These are phyloP conservation scores for Starmerella roubikii DNA, from an alignment of 805 yeast genomes.

Conservation along the genomic window DNA sequence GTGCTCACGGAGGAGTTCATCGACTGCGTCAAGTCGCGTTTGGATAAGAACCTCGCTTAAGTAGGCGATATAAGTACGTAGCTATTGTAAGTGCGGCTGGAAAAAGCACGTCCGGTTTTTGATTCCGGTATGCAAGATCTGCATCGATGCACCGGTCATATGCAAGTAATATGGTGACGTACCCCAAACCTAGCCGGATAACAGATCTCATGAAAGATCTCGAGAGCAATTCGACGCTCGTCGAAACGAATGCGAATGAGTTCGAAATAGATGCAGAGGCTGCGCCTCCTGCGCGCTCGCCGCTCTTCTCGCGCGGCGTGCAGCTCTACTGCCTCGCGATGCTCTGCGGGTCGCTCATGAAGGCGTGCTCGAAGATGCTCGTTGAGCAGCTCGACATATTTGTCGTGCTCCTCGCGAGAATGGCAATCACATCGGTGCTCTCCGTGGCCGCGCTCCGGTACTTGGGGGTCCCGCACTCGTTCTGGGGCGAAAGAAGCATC, in stretches of 20 bases:
- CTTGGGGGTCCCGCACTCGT: slow-evolving; percentile 42
- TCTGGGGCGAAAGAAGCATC: slow-evolving; percentile 53
- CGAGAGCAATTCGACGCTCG: background rate
- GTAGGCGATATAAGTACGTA: too few relatives aligned
- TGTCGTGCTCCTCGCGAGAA: slow-evolving; percentile 52
- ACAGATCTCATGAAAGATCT: background rate
- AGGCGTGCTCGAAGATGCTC: slow-evolving; percentile 17
- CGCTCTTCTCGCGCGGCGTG: slow-evolving; percentile 10
- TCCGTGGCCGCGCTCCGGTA: slow-evolving; percentile 44
- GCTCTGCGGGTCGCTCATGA: slow-evolving; percentile 18
- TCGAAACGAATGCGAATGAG: background rate
- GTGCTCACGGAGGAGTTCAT: slow-evolving; percentile 89
- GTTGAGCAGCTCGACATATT: slow-evolving; percentile 11
- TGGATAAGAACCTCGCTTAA: slow-evolving; percentile 25
- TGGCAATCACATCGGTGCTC: slow-evolving; percentile 53
- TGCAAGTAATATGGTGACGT: too few relatives aligned
- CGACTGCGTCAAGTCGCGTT: slow-evolving; percentile 61
- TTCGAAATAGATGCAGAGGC: background rate
- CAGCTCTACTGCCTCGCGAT: slow-evolving; percentile 16
- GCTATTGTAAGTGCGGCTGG: too few relatives aligned
- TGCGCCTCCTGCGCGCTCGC: background rate
- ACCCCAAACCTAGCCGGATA: too few relatives aligned
- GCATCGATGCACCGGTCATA: too few relatives aligned
- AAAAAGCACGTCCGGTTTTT: too few relatives aligned
- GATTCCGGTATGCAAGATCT: too few relatives aligned